These are phyloP conservation scores for Ganoderma resinaceum DNA, from an alignment of 1,284 basidiomycete genomes.

Conservation along the genomic window DNA sequence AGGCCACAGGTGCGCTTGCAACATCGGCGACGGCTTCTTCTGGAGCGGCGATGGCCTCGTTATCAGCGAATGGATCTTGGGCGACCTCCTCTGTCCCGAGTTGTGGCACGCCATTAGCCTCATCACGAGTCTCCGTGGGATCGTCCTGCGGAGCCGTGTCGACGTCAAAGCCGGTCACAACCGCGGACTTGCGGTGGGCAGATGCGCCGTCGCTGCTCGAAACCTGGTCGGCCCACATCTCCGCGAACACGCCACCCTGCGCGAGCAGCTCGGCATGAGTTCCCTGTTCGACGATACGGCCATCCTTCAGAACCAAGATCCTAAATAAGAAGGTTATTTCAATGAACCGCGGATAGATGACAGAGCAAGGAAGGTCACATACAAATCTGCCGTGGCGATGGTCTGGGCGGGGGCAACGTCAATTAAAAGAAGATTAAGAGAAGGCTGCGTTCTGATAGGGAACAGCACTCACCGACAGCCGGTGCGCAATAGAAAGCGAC, in stretches of 20 bases:
- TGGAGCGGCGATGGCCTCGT: slow-evolving; percentile 16
- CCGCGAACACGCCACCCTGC: slow-evolving; percentile 73
- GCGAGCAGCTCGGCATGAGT: slow-evolving; percentile 77
- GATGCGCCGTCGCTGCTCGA: slow-evolving; percentile 59
- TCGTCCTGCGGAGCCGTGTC: slow-evolving; percentile 36
- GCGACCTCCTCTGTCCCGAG: slow-evolving; percentile 35
- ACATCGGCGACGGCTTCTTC: slow-evolving; percentile 13
- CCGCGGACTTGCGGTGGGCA: slow-evolving; percentile 46
- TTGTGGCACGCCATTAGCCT: slow-evolving; percentile 31
- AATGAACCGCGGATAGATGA: slow-evolving; percentile 12
- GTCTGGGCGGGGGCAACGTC: slow-evolving; percentile 52
- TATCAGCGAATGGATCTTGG: slow-evolving; percentile 26
- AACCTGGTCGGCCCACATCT: slow-evolving; percentile 85
- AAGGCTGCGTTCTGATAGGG: slow-evolving; percentile 12
- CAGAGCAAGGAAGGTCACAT: slow-evolving; percentile 37
- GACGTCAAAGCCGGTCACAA: slow-evolving; percentile 47
- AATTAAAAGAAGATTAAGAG: slow-evolving; percentile 27
- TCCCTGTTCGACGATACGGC: slow-evolving; percentile 82
- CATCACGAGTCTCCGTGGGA: slow-evolving; percentile 22
- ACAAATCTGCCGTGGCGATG: slow-evolving; percentile 80
- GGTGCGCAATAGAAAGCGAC: slow-evolving; percentile 81
- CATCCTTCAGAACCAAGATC: slow-evolving; percentile 84
- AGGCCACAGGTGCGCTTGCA: slow-evolving; percentile 21
- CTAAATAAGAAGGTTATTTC: slow-evolving; percentile 46
- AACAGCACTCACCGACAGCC: slow-evolving; percentile 69